Percentiles rank a stretch among this genome's conserved stretches.
Evolutionary conservation across 1,284 basidiomycete genomes (phyloP).

Genomic region (Ceratobasidium sp.): DNA sequence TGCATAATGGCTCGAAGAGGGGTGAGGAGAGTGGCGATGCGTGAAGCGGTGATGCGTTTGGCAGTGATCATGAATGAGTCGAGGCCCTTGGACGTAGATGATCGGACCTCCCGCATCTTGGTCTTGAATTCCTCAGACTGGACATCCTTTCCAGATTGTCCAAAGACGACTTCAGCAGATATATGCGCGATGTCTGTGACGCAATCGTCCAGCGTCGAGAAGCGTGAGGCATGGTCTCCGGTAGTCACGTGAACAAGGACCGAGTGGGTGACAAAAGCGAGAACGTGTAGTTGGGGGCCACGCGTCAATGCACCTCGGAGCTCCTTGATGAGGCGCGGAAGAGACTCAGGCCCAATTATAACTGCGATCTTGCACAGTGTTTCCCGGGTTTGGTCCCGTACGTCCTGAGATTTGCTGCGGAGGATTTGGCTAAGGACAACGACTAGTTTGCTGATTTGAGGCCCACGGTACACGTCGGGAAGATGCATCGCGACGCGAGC

Average conservation of each 20-base stretch:
- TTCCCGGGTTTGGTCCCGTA: slow-evolving; percentile 86
- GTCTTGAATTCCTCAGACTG: slow-evolving; percentile 92
- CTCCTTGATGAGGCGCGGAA: slow-evolving; percentile 79
- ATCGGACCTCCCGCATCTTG: slow-evolving; percentile 88
- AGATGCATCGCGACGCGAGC: slow-evolving; percentile 84
- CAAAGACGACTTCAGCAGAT: slow-evolving; percentile 93
- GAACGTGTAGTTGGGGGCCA: slow-evolving; percentile 93
- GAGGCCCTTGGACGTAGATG: slow-evolving; percentile 77
- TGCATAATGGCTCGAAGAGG: slow-evolving; percentile 88
- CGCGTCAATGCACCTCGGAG: slow-evolving; percentile 82
- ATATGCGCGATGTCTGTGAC: slow-evolving; percentile 81
- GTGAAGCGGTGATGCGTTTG: slow-evolving; percentile 73
- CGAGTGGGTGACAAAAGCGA: slow-evolving; percentile 86
- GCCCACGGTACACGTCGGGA: slow-evolving; percentile 69
- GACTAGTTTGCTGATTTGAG: slow-evolving; percentile 80
- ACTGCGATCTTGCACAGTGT: slow-evolving; percentile 84
- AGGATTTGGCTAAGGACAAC: slow-evolving; percentile 88
- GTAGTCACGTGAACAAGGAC: slow-evolving; percentile 82
- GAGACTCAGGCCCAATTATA: slow-evolving; percentile 74
- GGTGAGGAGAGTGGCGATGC: slow-evolving; percentile 77
- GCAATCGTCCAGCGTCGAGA: slow-evolving; percentile 75
- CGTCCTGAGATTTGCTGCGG: slow-evolving; percentile 92
- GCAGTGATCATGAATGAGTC: slow-evolving; percentile 87
- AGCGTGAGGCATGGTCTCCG: slow-evolving; percentile 59
- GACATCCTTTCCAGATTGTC: slow-evolving; percentile 90